phyloP scores from a whole-genome alignment of 495 filamentous ascomycete species.

The Neurospora sp. region DNA sequence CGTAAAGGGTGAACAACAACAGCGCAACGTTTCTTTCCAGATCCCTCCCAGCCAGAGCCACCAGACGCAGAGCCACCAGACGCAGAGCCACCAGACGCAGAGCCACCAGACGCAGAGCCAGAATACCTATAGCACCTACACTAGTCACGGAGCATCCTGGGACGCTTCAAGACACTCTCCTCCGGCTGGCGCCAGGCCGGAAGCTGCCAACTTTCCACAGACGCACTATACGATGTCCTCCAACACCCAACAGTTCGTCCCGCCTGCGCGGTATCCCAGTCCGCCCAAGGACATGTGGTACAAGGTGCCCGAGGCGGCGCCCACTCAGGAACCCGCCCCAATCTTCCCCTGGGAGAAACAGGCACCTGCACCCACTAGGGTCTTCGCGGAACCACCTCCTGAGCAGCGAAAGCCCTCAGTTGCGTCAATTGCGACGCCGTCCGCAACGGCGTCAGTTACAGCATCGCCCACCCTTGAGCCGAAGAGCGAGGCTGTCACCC shows the following conservation, averaged over 20 bases:
- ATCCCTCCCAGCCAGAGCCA: constrained; percentile 14
- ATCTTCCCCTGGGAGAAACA: constrained; percentile 82
- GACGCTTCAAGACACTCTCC: constrained; percentile 52
- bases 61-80: constrained; percentile 16
- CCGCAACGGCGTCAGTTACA: constrained; percentile 25
- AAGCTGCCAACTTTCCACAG: constrained; percentile 64
- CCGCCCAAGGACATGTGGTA: constrained; percentile 81
- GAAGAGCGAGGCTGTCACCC: constrained; percentile 31
- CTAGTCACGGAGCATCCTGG: background rate
- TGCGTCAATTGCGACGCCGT: constrained; percentile 10
- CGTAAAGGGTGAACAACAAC: constrained; percentile 44
- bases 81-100: constrained; percentile 13
- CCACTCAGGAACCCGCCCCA: constrained; percentile 46
- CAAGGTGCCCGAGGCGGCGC: constrained; percentile 50
- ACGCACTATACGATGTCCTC: constrained; percentile 68
- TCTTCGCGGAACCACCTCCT: constrained; percentile 49
- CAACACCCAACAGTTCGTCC: constrained; percentile 57
- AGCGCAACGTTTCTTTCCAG: background rate
- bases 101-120: constrained; percentile 14
- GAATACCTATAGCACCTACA: background rate
- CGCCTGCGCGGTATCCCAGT: constrained; percentile 66
- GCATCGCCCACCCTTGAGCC: constrained; percentile 23
- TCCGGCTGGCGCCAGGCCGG: constrained; percentile 61
- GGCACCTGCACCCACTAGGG: constrained; percentile 55
- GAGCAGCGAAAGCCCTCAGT: constrained; percentile 13